Evolutionary conservation across 148 eudicot species (phyloP).

Genomic region (Hydrangea macrophylla): DNA sequence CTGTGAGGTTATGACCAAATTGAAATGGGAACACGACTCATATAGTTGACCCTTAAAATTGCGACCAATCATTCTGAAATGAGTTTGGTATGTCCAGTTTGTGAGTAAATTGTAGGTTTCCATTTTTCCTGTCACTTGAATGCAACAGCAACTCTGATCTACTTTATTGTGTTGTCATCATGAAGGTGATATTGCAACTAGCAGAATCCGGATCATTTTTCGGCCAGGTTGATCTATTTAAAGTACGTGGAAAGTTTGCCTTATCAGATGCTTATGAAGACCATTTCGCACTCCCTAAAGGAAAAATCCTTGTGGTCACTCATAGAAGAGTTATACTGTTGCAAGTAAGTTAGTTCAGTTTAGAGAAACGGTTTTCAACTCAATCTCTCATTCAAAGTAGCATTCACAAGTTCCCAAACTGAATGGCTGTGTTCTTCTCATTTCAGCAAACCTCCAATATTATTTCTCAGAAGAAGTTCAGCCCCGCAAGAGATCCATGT

Average conservation of each 20-base stretch:
- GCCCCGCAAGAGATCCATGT: slow-evolving; percentile 94
- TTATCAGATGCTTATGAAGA: slow-evolving; percentile 95
- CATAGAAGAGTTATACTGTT: slow-evolving; percentile 85
- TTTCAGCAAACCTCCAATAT: slow-evolving; percentile 71
- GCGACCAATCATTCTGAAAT: too few species aligned
- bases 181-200: slow-evolving; percentile 82
- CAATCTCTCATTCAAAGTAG: background rate
- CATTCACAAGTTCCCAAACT: background rate
- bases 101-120: background rate
- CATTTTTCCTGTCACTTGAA: background rate
- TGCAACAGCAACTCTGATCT: background rate
- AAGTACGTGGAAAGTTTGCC: slow-evolving; percentile 96
- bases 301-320: slow-evolving; percentile 67
- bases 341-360: slow-evolving; percentile 60
- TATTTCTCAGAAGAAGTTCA: slow-evolving; percentile 81
- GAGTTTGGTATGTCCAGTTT: too few species aligned
- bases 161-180: slow-evolving; percentile 8
- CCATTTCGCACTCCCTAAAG: slow-evolving; percentile 86
- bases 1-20: too few species aligned
- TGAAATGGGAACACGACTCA: too few species aligned
- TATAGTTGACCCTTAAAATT: too few species aligned
- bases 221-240: slow-evolving; percentile 91
- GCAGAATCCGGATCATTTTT: slow-evolving; percentile 92
- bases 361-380: background rate
- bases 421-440: slow-evolving; percentile 7